Percentiles rank a stretch among this genome's conserved stretches.
phyloP scores from a whole-genome alignment of 352 stramenopile genomes.

The Globisporangium mamillatum region DNA sequence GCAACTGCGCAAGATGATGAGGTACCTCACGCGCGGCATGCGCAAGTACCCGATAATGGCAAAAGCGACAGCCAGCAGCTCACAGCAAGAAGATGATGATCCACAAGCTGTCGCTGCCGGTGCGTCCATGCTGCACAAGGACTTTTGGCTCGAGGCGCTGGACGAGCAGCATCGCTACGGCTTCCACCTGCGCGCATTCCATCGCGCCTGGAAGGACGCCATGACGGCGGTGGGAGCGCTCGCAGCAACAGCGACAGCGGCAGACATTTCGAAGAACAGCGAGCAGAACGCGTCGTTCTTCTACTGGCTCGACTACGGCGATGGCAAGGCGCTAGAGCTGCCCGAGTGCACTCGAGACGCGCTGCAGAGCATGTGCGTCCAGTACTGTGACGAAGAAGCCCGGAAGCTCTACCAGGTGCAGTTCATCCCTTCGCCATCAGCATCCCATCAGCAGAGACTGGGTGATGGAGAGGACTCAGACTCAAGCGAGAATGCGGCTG shows the following conservation, averaged over 20 bases:
- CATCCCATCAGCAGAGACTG: not conserved
- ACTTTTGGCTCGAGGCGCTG: conserved; percentile 76
- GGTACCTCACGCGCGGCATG: conserved; percentile 30
- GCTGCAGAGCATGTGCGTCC: conserved; percentile 41
- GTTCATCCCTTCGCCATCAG: conserved; percentile 23
- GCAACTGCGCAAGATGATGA: conserved; percentile 31
- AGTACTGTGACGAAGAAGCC: conserved; percentile 48
- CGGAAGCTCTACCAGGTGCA: conserved; percentile 42
- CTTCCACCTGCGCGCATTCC: conserved; percentile 65
- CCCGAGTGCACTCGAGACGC: conserved; percentile 50
- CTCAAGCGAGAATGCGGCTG: no score
- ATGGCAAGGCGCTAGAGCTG: conserved; percentile 39
- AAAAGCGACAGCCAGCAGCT: not conserved
- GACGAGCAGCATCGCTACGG: conserved; percentile 74
- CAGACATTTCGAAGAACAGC: not conserved
- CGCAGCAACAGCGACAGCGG: no score
- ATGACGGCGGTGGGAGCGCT: conserved; percentile 13
- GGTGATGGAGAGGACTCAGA: no score
- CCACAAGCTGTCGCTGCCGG: not conserved
- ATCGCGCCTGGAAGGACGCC: conserved; percentile 58
- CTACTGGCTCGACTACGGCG: conserved; percentile 65
- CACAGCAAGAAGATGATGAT: not conserved
- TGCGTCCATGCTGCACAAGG: conserved; percentile 49
- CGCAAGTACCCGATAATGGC: conserved; percentile 19
- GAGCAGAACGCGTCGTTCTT: conserved; percentile 50